Evolutionary conservation across 768 basidiomycete genomes (phyloP), one percentile per base, ranked within the genome.

Genomic region (Cystofilobasidium ferigula): DNA sequence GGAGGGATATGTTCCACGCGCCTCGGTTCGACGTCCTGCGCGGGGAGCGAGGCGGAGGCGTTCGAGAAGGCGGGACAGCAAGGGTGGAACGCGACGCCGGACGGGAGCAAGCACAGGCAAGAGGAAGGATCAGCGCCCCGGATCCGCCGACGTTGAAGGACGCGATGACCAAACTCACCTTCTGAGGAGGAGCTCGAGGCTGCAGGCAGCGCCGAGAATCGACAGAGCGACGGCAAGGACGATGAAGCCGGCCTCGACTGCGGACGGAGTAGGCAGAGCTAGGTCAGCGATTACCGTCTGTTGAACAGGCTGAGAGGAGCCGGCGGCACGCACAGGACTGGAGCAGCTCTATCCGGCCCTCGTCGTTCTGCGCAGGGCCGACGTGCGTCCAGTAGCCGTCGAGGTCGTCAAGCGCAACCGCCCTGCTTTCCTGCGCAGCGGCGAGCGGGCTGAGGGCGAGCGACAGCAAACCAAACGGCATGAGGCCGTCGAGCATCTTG

Each of bases 171-270:
- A 13, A 14, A 65, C 71, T 54, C 35, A 69, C 62, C 76, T 69
- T 32, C 75, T 71, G 13, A 77, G 66, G 43, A 77, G 68, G 14
- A 77, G 70, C 64, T 77, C 76, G 63, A 77, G 71, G 0, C 75
- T 76, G 53, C 74, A 75, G 26, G 75, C 61, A 20, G 73, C 72
- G n/a, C 76, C 76, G 24, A 76, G 68, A n/a, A 74, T 72, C 30
- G 73, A 73, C 26, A 77, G 71, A 24, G 75, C 71, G n/a, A n/a
- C n/a, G n/a, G n/a, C n/a, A n/a, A n/a, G n/a, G n/a, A n/a, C n/a
- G n/a, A n/a, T n/a, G n/a, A n/a, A n/a, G n/a, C n/a, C n/a, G n/a
- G n/a, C n/a, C n/a, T n/a, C n/a, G 66, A 77, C 64, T 66, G 51
- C 28, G 20, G 12, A n/a, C 32, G 9, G 20, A 5, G n/a, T 34